Evolutionary conservation across 2,329 filamentous ascomycete genomes (phyloP).

Genomic region (Zasmidium angulare): DNA sequence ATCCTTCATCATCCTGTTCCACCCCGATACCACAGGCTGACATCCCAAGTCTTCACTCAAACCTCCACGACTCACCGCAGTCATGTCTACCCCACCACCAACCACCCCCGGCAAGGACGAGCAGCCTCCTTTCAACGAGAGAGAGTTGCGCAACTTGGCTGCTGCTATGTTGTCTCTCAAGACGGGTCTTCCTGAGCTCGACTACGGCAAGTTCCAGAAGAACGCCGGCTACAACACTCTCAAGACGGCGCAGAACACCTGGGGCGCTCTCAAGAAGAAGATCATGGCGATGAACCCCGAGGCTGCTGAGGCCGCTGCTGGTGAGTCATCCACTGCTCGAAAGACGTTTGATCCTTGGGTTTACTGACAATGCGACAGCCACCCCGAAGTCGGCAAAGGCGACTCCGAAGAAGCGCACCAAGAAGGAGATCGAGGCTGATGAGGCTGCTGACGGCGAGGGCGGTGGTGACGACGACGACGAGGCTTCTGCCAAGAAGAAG

Average conservation of each 20-base stretch:
- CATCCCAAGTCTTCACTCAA: neutral
- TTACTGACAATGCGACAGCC: constrained; percentile 8
- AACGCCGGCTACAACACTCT: constrained; percentile 31
- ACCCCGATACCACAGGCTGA: neutral
- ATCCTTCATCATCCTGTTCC: neutral
- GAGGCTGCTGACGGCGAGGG: constrained; percentile 20
- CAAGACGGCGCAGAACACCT: constrained; percentile 36
- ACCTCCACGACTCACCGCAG: no score
- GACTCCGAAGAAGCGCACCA: constrained; percentile 30
- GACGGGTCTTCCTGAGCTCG: constrained; percentile 34
- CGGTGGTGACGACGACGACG: constrained; percentile 7
- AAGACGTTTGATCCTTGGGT: no score
- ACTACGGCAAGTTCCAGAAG: constrained; percentile 31
- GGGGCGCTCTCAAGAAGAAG: constrained; percentile 38
- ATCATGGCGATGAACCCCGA: constrained; percentile 20
- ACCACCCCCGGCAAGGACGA: constrained; percentile 10
- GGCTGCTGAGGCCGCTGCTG: constrained; percentile 16
- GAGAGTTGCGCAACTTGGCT: constrained; percentile 31
- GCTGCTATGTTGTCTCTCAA: constrained; percentile 34
- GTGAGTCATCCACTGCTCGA: no score
- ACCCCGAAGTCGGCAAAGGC: constrained; percentile 22
- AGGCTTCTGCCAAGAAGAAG: constrained; percentile 16
- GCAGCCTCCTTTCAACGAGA: constrained; percentile 29
- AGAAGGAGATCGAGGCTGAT: constrained; percentile 24
- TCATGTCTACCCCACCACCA: constrained; percentile 14